phyloP scores from a whole-genome alignment of 163 green algal genomes.

The Chlorella variabilis region DNA sequence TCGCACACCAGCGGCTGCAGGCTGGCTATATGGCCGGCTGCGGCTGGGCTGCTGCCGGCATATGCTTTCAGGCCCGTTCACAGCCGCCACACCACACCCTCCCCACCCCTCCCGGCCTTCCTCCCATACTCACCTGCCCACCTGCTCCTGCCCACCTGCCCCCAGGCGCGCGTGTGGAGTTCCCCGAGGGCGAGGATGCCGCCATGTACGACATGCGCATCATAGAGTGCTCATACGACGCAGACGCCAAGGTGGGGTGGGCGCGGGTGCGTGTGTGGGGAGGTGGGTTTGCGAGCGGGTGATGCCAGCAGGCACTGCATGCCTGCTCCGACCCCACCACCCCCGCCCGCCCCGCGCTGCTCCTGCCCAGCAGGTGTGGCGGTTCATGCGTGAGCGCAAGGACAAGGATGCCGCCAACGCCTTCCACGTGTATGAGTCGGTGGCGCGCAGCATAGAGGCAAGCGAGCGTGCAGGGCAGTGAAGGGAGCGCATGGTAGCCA shows the following conservation, averaged over 20 bases:
- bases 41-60: neutral
- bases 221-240: conserved; percentile 90
- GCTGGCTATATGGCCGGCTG: neutral
- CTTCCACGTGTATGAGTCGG: conserved; percentile 84
- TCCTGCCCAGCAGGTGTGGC: conserved; percentile 63
- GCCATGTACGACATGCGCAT: conserved; percentile 69
- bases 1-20: neutral
- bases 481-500: no score
- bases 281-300: neutral
- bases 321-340: neutral
- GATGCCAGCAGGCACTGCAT: neutral
- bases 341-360: neutral
- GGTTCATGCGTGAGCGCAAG: conserved; percentile 84
- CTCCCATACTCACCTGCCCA: neutral
- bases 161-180: conserved; percentile 56
- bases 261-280: neutral
- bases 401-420: conserved; percentile 95
- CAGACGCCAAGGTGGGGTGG: conserved; percentile 31
- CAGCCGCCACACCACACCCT: no score
- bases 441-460: conserved; percentile 54
- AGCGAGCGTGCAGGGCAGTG: conserved; percentile 1
- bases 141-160: neutral
- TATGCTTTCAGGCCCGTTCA: no score
- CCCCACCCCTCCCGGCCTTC: no score
- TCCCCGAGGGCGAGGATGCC: conserved; percentile 51